Percentiles rank a stretch among this genome's conserved stretches.
These are phyloP conservation scores for Venturiaceae sp. DNA, from an alignment of 2,329 filamentous ascomycete species.

Conservation along the genomic window DNA sequence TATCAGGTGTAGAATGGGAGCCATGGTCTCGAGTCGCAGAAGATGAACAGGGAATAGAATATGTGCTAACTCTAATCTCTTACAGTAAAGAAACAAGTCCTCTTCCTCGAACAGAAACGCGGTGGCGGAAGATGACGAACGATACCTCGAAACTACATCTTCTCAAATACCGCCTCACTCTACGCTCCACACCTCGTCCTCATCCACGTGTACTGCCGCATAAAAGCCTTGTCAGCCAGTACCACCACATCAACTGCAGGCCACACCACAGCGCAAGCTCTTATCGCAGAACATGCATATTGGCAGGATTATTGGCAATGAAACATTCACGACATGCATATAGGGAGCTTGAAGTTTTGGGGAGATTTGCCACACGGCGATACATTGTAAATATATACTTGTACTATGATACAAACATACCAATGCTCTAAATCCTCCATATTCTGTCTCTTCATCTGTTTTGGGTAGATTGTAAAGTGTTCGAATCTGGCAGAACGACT, in stretches of 20 bases:
- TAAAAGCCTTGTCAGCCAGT: background rate
- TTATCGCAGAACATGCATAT: background rate
- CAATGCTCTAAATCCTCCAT: background rate
- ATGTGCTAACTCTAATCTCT: conserved; percentile 10
- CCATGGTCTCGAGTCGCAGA: background rate
- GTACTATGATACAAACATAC: background rate
- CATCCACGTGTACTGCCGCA: too few species aligned
- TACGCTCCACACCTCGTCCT: background rate
- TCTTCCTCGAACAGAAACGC: conserved; percentile 90
- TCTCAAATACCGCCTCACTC: background rate
- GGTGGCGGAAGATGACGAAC: conserved; percentile 44
- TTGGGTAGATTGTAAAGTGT: background rate
- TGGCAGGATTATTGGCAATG: background rate
- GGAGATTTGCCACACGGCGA: background rate
- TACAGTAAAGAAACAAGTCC: conserved; percentile 83
- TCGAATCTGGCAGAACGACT: too few species aligned
- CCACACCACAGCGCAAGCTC: background rate
- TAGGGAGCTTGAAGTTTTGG: background rate
- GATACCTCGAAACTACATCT: conserved; percentile 12
- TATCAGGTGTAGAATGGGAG: too few species aligned
- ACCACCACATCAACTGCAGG: background rate
- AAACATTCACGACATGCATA: background rate
- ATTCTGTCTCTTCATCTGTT: background rate
- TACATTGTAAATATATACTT: conserved; percentile 1
- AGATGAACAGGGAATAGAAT: background rate